phyloP scores from a whole-genome alignment of 495 filamentous ascomycete genomes.

The Penicillium macrosclerotiorum region DNA sequence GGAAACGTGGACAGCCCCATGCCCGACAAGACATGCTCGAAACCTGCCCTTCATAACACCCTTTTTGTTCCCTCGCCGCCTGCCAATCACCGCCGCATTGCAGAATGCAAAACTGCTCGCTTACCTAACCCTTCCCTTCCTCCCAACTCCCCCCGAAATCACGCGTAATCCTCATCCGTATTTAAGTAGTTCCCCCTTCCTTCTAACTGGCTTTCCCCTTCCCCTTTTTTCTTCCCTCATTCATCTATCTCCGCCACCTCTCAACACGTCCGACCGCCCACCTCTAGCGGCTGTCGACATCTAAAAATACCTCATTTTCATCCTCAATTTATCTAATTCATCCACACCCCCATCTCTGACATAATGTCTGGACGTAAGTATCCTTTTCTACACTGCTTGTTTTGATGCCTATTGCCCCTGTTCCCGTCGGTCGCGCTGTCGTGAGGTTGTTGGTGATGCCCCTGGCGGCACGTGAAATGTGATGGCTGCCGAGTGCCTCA shows the following conservation, averaged over 20 bases:
- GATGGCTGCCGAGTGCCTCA: constrained; percentile 6
- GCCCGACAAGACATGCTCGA: constrained; percentile 30
- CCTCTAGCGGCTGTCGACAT: constrained; percentile 3
- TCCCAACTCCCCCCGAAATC: constrained; percentile 17
- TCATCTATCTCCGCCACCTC: constrained; percentile 12
- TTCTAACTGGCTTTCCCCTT: constrained; percentile 2
- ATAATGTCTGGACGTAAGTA: constrained; percentile 97
- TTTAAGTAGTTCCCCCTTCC: constrained; percentile 25
- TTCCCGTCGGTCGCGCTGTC: constrained; percentile 11
- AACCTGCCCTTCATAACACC: constrained; percentile 46
- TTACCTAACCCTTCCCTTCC: constrained; percentile 22
- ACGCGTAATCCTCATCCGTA: constrained; percentile 26
- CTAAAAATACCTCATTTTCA: constrained; percentile 24
- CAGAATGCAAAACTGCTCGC: constrained; percentile 26
- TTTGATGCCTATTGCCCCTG: constrained; percentile 16
- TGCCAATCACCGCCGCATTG: constrained; percentile 43
- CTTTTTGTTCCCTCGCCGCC: constrained; percentile 34
- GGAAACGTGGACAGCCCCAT: constrained; percentile 24
- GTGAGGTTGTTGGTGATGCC: constrained; percentile 18
- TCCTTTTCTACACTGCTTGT: constrained; percentile 12
- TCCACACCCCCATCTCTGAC: constrained; percentile 28
- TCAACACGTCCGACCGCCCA: constrained; percentile 24
- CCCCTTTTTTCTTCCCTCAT: constrained; percentile 13
- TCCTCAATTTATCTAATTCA: constrained; percentile 25
- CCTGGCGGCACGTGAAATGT: constrained; percentile 16